Evolutionary conservation across 768 basidiomycete genomes (phyloP).

Genomic region (Xerocomellus chrysenteron): DNA sequence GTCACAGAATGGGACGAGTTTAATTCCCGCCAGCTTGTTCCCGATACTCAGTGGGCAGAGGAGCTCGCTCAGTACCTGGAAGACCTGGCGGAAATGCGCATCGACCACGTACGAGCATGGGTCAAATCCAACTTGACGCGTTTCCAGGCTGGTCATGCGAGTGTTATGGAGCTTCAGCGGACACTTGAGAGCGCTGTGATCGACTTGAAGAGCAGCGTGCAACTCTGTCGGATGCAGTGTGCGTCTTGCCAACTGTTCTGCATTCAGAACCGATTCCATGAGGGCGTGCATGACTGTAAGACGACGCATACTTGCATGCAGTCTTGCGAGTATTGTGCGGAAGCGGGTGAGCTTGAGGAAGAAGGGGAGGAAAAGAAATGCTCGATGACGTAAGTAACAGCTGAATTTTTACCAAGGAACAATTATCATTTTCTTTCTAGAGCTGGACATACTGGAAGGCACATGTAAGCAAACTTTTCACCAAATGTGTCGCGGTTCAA

Average conservation of each 20-base stretch:
- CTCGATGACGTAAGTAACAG: slow-evolving; percentile 42
- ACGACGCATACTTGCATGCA: slow-evolving; percentile 48
- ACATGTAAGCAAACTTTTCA: slow-evolving; percentile 43
- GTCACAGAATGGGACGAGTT: slow-evolving; percentile 32
- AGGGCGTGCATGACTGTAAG: slow-evolving; percentile 46
- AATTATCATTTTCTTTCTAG: slow-evolving; percentile 26
- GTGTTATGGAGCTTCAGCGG: slow-evolving; percentile 45
- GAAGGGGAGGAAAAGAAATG: slow-evolving; percentile 34
- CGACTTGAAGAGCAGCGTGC: slow-evolving; percentile 46
- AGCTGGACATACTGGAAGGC: slow-evolving; percentile 55
- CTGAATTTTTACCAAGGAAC: not conserved
- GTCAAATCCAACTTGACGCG: slow-evolving; percentile 46
- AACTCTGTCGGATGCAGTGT: slow-evolving; percentile 54
- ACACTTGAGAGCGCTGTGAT: slow-evolving; percentile 42
- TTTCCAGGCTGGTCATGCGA: slow-evolving; percentile 47
- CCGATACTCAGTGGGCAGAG: slow-evolving; percentile 44
- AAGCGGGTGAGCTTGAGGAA: slow-evolving; percentile 24
- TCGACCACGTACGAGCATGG: slow-evolving; percentile 51
- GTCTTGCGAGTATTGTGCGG: slow-evolving; percentile 43
- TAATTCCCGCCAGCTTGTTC: slow-evolving; percentile 31
- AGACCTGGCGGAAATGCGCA: slow-evolving; percentile 42
- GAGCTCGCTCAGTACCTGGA: slow-evolving; percentile 41
- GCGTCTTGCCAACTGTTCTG: slow-evolving; percentile 49
- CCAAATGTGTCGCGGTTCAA: not conserved
- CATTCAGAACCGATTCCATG: slow-evolving; percentile 46